Evolutionary conservation across 805 yeast species (phyloP).

Genomic region (Candida vartiovaarae): DNA sequence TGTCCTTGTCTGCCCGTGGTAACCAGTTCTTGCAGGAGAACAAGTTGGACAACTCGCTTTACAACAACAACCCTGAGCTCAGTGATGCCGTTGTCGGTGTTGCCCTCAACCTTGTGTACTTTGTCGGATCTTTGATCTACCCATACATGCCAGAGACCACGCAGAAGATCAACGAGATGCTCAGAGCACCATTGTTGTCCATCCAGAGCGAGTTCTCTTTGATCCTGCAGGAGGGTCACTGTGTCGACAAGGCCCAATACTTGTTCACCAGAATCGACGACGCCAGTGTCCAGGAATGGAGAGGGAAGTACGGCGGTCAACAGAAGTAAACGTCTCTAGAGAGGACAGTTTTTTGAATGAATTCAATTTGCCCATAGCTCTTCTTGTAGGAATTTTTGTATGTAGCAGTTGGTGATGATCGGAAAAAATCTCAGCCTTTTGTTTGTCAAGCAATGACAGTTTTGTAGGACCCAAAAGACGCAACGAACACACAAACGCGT

Average conservation of each 20-base stretch:
- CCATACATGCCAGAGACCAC: conserved; percentile 92
- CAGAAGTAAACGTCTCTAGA: conserved; percentile 25
- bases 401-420: too few species aligned
- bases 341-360: too few species aligned
- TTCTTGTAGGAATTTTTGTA: too few species aligned
- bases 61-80: conserved; percentile 64
- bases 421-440: too few species aligned
- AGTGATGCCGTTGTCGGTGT: conserved; percentile 91
- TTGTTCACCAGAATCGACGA: conserved; percentile 90
- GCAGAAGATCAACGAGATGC: conserved; percentile 60
- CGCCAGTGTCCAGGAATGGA: conserved; percentile 81
- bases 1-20: conserved; percentile 89
- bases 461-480: too few species aligned
- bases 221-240: conserved; percentile 71
- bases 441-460: too few species aligned
- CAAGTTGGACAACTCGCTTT: conserved; percentile 84
- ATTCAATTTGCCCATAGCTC: too few species aligned
- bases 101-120: conserved; percentile 81
- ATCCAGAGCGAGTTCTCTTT: conserved; percentile 73
- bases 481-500: too few species aligned
- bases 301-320: conserved; percentile 78
- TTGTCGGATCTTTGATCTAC: conserved; percentile 71
- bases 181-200: conserved; percentile 73
- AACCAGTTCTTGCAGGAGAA: conserved; percentile 94
- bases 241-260: conserved; percentile 86